Conservation (phyloP, 768 basidiomycete species). For the Lactarius deliciosus region DNA sequence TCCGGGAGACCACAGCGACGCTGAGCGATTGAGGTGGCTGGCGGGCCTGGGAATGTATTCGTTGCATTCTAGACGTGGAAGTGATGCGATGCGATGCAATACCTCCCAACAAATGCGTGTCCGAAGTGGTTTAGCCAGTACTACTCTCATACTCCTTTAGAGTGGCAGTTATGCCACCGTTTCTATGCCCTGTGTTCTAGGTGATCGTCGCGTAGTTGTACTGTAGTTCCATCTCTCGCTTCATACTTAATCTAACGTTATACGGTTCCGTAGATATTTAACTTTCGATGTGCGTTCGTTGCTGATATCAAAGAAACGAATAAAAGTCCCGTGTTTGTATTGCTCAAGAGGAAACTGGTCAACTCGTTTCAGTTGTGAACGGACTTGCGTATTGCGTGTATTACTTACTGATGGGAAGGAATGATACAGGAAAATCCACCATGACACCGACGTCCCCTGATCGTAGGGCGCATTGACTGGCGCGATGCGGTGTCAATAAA, state of each 20-base stretch:
- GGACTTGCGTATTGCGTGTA: background rate
- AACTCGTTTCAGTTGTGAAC: background rate
- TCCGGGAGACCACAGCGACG: conserved; percentile 11
- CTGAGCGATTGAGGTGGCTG: background rate
- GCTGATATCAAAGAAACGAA: background rate
- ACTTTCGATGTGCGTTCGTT: background rate
- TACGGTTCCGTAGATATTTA: background rate
- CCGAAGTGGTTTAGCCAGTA: background rate
- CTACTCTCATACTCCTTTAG: background rate
- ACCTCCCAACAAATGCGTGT: background rate
- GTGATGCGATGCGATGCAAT: background rate
- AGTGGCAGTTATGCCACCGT: background rate
- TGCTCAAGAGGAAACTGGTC: background rate
- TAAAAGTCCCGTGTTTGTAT: background rate
- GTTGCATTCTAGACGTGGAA: background rate
- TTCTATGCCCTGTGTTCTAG: background rate
- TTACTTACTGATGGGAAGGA: background rate
- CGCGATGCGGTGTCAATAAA: background rate
- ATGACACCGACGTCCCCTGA: background rate
- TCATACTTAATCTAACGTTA: background rate
- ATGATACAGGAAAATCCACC: background rate
- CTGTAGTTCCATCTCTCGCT: background rate
- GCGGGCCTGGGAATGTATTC: background rate
- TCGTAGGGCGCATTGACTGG: background rate
- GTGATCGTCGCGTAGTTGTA: background rate